phyloP scores from a whole-genome alignment of 129 eudicot species.

The Tagetes erecta region DNA sequence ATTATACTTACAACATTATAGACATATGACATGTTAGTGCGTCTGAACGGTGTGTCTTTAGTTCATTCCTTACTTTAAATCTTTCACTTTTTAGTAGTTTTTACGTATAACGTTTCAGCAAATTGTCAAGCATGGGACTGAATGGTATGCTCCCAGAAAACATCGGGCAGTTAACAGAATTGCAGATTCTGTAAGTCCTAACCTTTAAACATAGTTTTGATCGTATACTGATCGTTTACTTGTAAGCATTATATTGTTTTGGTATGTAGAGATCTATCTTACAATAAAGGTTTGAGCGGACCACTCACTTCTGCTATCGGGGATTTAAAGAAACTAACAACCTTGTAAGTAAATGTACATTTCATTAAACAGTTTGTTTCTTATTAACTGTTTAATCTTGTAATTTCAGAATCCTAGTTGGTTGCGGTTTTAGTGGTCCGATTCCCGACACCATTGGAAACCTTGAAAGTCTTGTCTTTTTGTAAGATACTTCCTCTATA shows the following conservation, averaged over 20 bases:
- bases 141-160: conserved; percentile 59
- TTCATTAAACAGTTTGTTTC: neutral
- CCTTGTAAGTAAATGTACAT: conserved; percentile 52
- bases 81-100: too few relatives aligned
- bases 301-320: conserved; percentile 73
- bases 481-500: conserved; percentile 47
- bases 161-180: conserved; percentile 51
- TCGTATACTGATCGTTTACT: neutral
- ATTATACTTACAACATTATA: too few relatives aligned
- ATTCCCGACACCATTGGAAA: conserved; percentile 71
- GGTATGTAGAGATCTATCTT: conserved; percentile 76
- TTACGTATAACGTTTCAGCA: conserved; percentile 38
- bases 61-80: too few relatives aligned
- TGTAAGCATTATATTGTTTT: neutral
- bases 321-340: conserved; percentile 50
- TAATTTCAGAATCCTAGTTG: conserved; percentile 44
- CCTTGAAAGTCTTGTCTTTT: conserved; percentile 41
- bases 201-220: neutral
- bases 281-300: conserved; percentile 63
- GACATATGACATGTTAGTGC: too few relatives aligned
- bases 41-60: too few relatives aligned
- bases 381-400: neutral
- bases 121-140: conserved; percentile 53
- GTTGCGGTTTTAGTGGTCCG: conserved; percentile 66
- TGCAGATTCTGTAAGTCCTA: conserved; percentile 56